Evolutionary conservation across 768 basidiomycete genomes (phyloP).

Genomic region (Termitomyces sp.): DNA sequence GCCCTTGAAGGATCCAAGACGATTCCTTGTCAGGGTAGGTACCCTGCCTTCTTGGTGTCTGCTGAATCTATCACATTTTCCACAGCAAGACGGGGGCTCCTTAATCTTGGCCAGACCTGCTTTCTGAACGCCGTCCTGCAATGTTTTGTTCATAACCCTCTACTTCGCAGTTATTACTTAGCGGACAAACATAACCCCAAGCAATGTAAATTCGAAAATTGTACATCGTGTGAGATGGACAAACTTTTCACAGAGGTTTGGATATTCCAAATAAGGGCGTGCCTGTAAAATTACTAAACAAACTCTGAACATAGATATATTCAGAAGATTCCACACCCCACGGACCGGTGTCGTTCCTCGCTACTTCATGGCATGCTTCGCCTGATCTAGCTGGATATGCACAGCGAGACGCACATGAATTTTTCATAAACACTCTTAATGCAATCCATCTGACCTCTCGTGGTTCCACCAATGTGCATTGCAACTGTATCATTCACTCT

Average conservation of each 20-base stretch:
- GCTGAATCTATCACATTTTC: background rate
- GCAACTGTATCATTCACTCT: constrained; percentile 89
- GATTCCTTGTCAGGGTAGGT: constrained; percentile 74
- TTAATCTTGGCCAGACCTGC: constrained; percentile 92
- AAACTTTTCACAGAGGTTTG: constrained; percentile 71
- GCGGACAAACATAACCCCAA: constrained; percentile 83
- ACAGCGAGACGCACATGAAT: constrained; percentile 94
- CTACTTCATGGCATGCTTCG: constrained; percentile 80
- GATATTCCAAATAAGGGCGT: background rate
- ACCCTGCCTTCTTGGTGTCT: background rate
- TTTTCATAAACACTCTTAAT: constrained; percentile 80
- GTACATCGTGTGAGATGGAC: constrained; percentile 95
- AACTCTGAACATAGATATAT: constrained; percentile 42
- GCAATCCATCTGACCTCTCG: constrained; percentile 81
- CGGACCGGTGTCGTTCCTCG: constrained; percentile 81
- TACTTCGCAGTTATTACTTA: constrained; percentile 86
- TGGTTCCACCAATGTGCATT: constrained; percentile 72
- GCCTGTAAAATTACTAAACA: constrained; percentile 3
- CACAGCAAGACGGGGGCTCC: constrained; percentile 75
- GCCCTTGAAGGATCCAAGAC: constrained; percentile 48
- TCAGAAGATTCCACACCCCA: constrained; percentile 60
- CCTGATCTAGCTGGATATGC: constrained; percentile 87
- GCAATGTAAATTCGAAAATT: constrained; percentile 68
- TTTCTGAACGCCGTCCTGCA: constrained; percentile 93
- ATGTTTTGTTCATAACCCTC: constrained; percentile 84